phyloP scores from a whole-genome alignment of 1,284 basidiomycete species.

The Megacollybia platyphylla region DNA sequence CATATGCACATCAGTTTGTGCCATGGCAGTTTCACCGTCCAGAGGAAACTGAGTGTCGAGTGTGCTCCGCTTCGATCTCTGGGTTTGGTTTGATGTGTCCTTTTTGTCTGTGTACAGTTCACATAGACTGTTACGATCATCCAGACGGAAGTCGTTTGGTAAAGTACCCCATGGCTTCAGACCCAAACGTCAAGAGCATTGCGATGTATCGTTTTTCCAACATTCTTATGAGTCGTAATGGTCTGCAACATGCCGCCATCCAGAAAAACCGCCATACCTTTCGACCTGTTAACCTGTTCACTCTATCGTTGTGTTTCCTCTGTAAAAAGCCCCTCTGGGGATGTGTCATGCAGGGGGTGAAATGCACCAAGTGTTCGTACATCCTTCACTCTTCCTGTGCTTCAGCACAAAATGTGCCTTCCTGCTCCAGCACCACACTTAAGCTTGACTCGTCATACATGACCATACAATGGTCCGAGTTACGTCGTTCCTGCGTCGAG shows the following conservation, averaged over 20 bases:
- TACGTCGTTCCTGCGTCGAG: slow-evolving; percentile 43
- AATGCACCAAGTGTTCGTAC: slow-evolving; percentile 48
- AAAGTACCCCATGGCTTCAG: slow-evolving; percentile 34
- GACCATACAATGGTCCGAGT: slow-evolving; percentile 30
- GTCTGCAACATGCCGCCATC: slow-evolving; percentile 12
- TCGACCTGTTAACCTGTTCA: slow-evolving; percentile 54
- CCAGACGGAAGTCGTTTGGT: slow-evolving; percentile 45
- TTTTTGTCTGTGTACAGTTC: slow-evolving; percentile 50
- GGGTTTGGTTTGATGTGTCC: slow-evolving; percentile 58
- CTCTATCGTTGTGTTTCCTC: slow-evolving; percentile 50
- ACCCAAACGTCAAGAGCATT: slow-evolving; percentile 35
- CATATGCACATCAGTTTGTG: slow-evolving; percentile 49
- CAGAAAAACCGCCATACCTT: slow-evolving; percentile 32
- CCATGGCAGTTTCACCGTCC: slow-evolving; percentile 36
- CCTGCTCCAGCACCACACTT: slow-evolving; percentile 23
- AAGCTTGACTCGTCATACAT: slow-evolving; percentile 29
- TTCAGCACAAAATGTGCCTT: slow-evolving; percentile 9
- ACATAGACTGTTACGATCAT: slow-evolving; percentile 64
- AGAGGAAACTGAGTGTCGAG: slow-evolving; percentile 35
- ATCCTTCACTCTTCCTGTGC: slow-evolving; percentile 52
- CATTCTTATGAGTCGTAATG: slow-evolving; percentile 21
- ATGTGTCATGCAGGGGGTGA: slow-evolving; percentile 43
- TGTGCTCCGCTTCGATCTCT: slow-evolving; percentile 34
- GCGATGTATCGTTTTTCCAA: slow-evolving; percentile 51
- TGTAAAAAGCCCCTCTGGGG: slow-evolving; percentile 71